Evolutionary conservation across 495 filamentous ascomycete species (phyloP).

Genomic region (Aspergillus campestris): DNA sequence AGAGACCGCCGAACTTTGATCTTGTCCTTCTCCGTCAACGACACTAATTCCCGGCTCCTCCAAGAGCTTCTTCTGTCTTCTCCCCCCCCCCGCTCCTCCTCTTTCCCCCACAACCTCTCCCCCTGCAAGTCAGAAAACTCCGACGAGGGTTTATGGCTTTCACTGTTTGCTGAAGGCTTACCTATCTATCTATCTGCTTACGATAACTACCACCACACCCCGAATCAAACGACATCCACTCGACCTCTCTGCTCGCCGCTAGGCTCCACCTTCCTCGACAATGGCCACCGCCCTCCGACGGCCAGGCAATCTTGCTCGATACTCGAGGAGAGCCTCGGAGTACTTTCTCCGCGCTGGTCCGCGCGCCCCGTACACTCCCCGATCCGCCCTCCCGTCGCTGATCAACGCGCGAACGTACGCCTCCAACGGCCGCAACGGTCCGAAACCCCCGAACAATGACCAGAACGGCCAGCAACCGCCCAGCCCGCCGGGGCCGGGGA

Average conservation of each 20-base stretch:
- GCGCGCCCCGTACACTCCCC: slow-evolving; percentile 24
- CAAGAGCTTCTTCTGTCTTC: slow-evolving; percentile 10
- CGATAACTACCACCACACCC: slow-evolving; percentile 11
- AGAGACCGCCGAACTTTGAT: slow-evolving; percentile 8
- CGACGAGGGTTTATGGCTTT: slow-evolving; percentile 21
- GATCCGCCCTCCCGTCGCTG: slow-evolving; percentile 35
- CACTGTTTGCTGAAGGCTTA: slow-evolving; percentile 4
- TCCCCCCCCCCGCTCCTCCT: neutral
- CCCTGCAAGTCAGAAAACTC: neutral
- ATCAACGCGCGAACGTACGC: slow-evolving; percentile 47
- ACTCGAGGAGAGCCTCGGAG: slow-evolving; percentile 46
- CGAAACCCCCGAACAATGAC: slow-evolving; percentile 39
- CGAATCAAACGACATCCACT: slow-evolving; percentile 19
- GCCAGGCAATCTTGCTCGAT: slow-evolving; percentile 55
- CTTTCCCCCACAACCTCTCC: neutral
- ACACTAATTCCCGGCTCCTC: slow-evolving; percentile 11
- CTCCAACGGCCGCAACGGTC: slow-evolving; percentile 36
- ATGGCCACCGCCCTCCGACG: slow-evolving; percentile 62
- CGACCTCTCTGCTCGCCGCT: slow-evolving; percentile 18
- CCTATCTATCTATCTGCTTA: no score
- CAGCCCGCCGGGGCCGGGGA: slow-evolving; percentile 14
- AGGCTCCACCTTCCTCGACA: slow-evolving; percentile 35
- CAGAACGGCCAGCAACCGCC: slow-evolving; percentile 19
- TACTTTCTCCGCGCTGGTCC: slow-evolving; percentile 34
- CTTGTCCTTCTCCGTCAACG: neutral